A percentile compares a stretch with the other conserved stretches of the same genome.
These are phyloP conservation scores for Tetrahymena thermophila DNA, from an alignment of 73 alveolate species.

Conservation along the genomic window DNA sequence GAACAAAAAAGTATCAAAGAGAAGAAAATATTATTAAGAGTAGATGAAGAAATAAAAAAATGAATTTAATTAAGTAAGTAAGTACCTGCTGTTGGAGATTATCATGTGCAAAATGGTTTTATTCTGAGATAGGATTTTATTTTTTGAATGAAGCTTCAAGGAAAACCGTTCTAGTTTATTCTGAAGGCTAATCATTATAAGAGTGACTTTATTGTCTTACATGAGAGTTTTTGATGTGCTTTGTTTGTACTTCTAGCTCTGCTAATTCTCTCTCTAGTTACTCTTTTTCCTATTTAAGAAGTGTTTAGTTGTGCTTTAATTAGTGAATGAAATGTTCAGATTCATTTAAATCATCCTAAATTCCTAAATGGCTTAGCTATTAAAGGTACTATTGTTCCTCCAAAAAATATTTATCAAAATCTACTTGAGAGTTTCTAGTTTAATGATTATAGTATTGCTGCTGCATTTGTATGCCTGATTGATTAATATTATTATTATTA, in stretches of 20 bases:
- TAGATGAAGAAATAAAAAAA: too few relatives aligned
- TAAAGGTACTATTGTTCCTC: neutral
- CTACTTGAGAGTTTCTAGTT: neutral
- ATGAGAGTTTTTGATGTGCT: neutral
- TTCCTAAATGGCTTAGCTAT: neutral
- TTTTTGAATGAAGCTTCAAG: neutral
- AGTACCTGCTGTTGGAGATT: neutral
- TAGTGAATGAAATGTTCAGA: neutral
- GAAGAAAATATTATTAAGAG: too few relatives aligned
- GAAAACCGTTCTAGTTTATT: neutral
- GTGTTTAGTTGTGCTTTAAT: neutral
- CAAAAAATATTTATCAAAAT: neutral
- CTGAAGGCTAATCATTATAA: neutral
- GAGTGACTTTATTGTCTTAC: neutral
- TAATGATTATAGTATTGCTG: neutral
- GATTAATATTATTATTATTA: neutral
- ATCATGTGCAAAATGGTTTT: neutral
- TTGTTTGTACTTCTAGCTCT: neutral
- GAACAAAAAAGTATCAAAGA: too few relatives aligned
- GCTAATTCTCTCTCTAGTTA: neutral
- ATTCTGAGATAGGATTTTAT: neutral
- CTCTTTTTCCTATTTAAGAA: neutral
- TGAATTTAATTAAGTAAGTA: neutral
- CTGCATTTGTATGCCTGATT: neutral
- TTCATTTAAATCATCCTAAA: neutral